These are phyloP conservation scores for Letharia columbiana DNA, from an alignment of 495 filamentous ascomycete genomes.

Conservation along the genomic window DNA sequence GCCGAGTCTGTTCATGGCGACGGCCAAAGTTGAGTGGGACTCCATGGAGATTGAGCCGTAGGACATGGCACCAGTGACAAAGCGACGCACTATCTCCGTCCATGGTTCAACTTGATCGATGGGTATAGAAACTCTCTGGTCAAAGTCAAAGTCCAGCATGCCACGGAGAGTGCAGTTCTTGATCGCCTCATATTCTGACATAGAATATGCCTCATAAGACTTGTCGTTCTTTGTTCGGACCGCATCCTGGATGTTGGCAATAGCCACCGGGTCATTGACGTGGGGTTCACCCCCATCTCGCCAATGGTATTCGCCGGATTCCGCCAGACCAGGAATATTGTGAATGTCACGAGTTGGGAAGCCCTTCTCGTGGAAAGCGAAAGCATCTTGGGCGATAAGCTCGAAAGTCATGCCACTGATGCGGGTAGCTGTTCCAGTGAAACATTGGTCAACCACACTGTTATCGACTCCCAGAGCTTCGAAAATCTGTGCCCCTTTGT, in stretches of 20 bases:
- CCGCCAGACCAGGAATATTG: slow-evolving; percentile 73
- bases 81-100: slow-evolving; percentile 97
- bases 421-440: slow-evolving; percentile 89
- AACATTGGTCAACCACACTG: slow-evolving; percentile 90
- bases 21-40: slow-evolving; percentile 91
- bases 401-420: slow-evolving; percentile 96
- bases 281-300: slow-evolving; percentile 97
- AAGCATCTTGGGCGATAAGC: slow-evolving; percentile 91
- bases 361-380: slow-evolving; percentile 92
- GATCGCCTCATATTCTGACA: slow-evolving; percentile 92
- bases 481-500: slow-evolving; percentile 99
- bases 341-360: slow-evolving; percentile 78
- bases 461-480: slow-evolving; percentile 98
- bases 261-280: slow-evolving; percentile 89
- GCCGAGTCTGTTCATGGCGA: slow-evolving; percentile 96
- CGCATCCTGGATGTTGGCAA: slow-evolving; percentile 97
- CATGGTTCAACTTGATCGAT: slow-evolving; percentile 98
- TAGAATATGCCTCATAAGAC: slow-evolving; percentile 96
- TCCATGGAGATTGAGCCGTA: slow-evolving; percentile 99
- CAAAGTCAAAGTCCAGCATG: slow-evolving; percentile 96
- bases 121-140: slow-evolving; percentile 73
- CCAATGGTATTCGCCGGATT: slow-evolving; percentile 99
- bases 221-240: slow-evolving; percentile 99
- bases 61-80: slow-evolving; percentile 99
- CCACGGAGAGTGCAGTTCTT: slow-evolving; percentile 96